Evolutionary conservation across 345 rosid species (phyloP).

Genomic region (Limnanthes douglasii): DNA sequence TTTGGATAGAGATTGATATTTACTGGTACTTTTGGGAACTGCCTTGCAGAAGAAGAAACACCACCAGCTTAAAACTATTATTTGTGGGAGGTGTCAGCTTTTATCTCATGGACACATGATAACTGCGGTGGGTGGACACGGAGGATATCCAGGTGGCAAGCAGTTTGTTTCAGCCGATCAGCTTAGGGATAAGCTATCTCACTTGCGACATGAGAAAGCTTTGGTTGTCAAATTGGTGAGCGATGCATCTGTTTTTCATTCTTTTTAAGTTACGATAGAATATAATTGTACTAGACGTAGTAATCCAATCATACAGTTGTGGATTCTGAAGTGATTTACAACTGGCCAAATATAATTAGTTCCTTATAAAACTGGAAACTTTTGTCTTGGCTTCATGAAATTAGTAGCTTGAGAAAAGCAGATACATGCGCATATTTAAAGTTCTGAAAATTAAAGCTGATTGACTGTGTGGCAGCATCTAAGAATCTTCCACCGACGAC

Average conservation of each 20-base stretch:
- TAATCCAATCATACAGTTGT: too few relatives aligned
- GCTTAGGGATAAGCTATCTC: slow-evolving; percentile 79
- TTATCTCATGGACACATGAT: slow-evolving; percentile 95
- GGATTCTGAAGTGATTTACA: too few relatives aligned
- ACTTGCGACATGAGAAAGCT: slow-evolving; percentile 60
- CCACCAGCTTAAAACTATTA: slow-evolving; percentile 75
- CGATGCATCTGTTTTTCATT: not conserved
- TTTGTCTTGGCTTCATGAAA: not conserved
- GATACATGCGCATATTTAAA: too few relatives aligned
- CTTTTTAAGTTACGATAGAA: not conserved
- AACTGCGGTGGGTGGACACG: slow-evolving; percentile 95
- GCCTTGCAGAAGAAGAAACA: slow-evolving; percentile 82
- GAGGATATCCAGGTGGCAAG: slow-evolving; percentile 87
- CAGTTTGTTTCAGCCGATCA: slow-evolving; percentile 80
- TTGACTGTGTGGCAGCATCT: too few relatives aligned
- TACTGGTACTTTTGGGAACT: too few relatives aligned
- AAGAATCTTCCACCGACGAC: too few relatives aligned
- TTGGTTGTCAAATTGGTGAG: slow-evolving; percentile 75
- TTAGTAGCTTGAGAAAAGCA: too few relatives aligned
- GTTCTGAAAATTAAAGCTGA: too few relatives aligned
- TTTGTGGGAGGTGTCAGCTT: slow-evolving; percentile 85
- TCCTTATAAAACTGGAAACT: not conserved
- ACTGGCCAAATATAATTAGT: too few relatives aligned
- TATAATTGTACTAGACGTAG: too few relatives aligned
- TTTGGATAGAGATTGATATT: too few relatives aligned